Conservation (phyloP, 352 stramenopile species). For the Globisporangium apiculatum region DNA sequence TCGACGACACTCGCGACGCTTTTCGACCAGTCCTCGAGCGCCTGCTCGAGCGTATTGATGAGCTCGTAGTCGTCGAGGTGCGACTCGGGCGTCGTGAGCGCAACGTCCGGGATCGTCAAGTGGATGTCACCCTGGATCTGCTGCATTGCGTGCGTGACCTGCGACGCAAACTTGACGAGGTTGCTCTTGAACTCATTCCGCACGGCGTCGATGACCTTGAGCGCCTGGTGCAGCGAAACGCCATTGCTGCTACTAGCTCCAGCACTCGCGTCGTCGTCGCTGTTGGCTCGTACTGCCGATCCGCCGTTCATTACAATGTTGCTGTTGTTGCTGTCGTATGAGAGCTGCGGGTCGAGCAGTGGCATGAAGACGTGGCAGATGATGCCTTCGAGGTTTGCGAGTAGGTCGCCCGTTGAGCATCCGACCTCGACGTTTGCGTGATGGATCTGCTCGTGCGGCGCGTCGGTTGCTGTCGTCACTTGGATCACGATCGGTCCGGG, state of each 20-base stretch:
- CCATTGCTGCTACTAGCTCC: not conserved
- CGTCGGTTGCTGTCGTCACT: constrained; percentile 5
- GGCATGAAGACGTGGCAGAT: constrained; percentile 89
- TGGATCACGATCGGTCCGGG: constrained; percentile 41
- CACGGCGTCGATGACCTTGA: constrained; percentile 79
- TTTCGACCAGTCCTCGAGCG: constrained; percentile 92
- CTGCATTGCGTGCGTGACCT: constrained; percentile 90
- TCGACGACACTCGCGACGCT: constrained; percentile 87
- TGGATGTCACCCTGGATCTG: constrained; percentile 93
- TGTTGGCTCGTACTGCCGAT: not conserved
- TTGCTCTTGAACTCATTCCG: constrained; percentile 89
- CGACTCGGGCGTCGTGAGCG: constrained; percentile 83
- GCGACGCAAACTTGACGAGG: constrained; percentile 89
- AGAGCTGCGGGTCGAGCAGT: constrained; percentile 69
- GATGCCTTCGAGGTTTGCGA: constrained; percentile 80
- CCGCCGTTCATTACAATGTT: not conserved
- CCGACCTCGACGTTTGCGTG: constrained; percentile 78
- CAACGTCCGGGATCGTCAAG: constrained; percentile 88
- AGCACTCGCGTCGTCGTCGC: not conserved
- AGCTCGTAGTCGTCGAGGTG: constrained; percentile 83
- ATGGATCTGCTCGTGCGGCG: constrained; percentile 35
- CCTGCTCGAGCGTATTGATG: constrained; percentile 86
- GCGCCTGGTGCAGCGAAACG: constrained; percentile 30
- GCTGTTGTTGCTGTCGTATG: constrained; percentile 17
- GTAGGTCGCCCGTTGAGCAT: constrained; percentile 79